phyloP scores from a whole-genome alignment of 768 basidiomycete genomes.

The Daedaleopsis sinensis region DNA sequence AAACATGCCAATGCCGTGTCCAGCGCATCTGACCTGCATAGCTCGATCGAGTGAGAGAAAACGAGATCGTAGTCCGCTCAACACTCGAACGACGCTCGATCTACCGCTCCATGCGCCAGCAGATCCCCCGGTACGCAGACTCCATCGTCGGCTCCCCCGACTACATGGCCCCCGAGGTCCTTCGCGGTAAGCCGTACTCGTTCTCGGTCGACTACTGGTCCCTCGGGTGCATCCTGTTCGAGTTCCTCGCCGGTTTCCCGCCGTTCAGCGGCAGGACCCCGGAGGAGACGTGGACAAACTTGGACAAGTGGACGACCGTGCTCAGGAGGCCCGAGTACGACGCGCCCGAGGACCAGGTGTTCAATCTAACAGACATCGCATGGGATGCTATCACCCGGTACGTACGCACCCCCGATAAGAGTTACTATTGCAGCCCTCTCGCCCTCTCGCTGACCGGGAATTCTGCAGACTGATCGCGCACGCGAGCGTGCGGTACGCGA shows the following conservation, averaged over 20 bases:
- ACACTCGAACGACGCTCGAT: slow-evolving; percentile 94
- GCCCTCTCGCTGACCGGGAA: not conserved
- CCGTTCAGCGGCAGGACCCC: slow-evolving; percentile 96
- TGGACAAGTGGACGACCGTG: slow-evolving; percentile 97
- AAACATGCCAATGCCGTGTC: no score
- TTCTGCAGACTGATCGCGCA: slow-evolving; percentile 79
- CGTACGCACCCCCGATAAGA: slow-evolving; percentile 19
- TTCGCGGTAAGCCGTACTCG: slow-evolving; percentile 92
- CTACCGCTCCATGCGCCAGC: slow-evolving; percentile 88
- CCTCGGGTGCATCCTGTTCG: slow-evolving; percentile 96
- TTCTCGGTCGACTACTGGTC: slow-evolving; percentile 99
- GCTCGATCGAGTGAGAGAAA: slow-evolving; percentile 97
- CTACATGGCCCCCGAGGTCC: slow-evolving; percentile 97
- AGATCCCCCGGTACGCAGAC: slow-evolving; percentile 93
- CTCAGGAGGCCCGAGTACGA: slow-evolving; percentile 94
- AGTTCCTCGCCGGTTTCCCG: slow-evolving; percentile 95
- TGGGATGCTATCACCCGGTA: slow-evolving; percentile 94
- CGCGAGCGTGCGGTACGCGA: slow-evolving; percentile 76
- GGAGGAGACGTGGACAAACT: slow-evolving; percentile 98
- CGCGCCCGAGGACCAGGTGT: slow-evolving; percentile 93
- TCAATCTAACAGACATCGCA: slow-evolving; percentile 90
- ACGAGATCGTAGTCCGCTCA: slow-evolving; percentile 84
- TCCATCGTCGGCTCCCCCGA: slow-evolving; percentile 98
- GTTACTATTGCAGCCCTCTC: not conserved
- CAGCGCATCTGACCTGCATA: slow-evolving; percentile 39